Percentiles rank a stretch among this genome's conserved stretches.
Evolutionary conservation across 192 early-diverging fungal species (phyloP).

Genomic region (Pilobolus umbonatus): DNA sequence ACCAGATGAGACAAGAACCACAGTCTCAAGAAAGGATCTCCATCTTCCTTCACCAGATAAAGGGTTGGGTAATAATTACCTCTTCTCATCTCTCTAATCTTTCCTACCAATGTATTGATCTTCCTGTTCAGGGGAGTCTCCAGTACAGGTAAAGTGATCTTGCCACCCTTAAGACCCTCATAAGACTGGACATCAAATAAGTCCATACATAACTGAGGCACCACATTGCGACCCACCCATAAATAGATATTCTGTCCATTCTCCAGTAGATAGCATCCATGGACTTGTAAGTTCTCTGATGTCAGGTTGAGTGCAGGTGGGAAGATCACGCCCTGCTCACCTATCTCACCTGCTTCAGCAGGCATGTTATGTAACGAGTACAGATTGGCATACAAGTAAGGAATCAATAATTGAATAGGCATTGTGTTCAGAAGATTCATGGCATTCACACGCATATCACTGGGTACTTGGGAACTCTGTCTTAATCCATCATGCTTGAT

Average conservation of each 20-base stretch:
- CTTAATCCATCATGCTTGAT: conserved; percentile 77
- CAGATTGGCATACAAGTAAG: conserved; percentile 70
- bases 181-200: conserved; percentile 77
- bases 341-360: conserved; percentile 44
- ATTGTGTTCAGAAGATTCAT: conserved; percentile 79
- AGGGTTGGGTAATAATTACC: conserved; percentile 67
- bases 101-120: conserved; percentile 71
- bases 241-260: conserved; percentile 80
- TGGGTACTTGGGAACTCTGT: conserved; percentile 62
- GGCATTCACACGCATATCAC: conserved; percentile 76
- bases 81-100: conserved; percentile 63
- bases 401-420: conserved; percentile 70
- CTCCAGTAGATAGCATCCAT: conserved; percentile 85
- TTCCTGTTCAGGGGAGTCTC: conserved; percentile 71
- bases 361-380: conserved; percentile 84
- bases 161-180: conserved; percentile 72
- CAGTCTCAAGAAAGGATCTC: conserved; percentile 74
- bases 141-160: conserved; percentile 60
- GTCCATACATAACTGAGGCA: conserved; percentile 64
- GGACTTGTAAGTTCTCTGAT: conserved; percentile 78
- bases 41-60: conserved; percentile 90
- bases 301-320: conserved; percentile 77
- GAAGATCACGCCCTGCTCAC: conserved; percentile 60
- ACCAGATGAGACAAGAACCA: conserved; percentile 84
- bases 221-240: conserved; percentile 81